phyloP scores from a whole-genome alignment of 2,329 filamentous ascomycete species.

The Fusarium denticulatum region DNA sequence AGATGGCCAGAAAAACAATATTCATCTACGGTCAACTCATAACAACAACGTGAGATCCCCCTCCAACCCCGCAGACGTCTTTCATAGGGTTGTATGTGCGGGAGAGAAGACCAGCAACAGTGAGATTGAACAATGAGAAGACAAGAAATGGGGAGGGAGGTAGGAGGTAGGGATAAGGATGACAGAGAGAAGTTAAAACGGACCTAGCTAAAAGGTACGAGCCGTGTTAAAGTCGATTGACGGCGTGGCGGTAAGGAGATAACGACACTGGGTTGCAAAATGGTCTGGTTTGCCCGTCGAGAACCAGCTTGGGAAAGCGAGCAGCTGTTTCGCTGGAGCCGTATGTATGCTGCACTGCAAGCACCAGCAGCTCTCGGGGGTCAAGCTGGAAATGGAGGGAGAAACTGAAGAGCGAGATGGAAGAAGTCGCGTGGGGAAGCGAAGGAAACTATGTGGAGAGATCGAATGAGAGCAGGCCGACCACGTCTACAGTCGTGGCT shows the following conservation, averaged over 20 bases:
- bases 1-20: slow-evolving; percentile 31
- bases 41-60: slow-evolving; percentile 39
- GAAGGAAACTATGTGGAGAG: slow-evolving; percentile 46
- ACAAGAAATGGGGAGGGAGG: slow-evolving; percentile 34
- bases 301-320: slow-evolving; percentile 38
- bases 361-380: slow-evolving; percentile 45
- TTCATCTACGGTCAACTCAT: slow-evolving; percentile 42
- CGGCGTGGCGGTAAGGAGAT: slow-evolving; percentile 45
- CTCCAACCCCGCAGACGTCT: slow-evolving; percentile 43
- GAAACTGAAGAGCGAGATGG: slow-evolving; percentile 46
- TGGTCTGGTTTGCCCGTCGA: slow-evolving; percentile 43
- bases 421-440: slow-evolving; percentile 50
- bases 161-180: slow-evolving; percentile 27
- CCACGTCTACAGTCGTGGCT: slow-evolving; percentile 53
- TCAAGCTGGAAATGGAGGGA: slow-evolving; percentile 45
- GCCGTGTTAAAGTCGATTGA: slow-evolving; percentile 34
- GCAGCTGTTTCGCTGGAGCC: slow-evolving; percentile 47
- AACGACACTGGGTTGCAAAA: slow-evolving; percentile 42
- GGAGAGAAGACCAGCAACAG: slow-evolving; percentile 28
- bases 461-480: slow-evolving; percentile 48
- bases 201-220: slow-evolving; percentile 43
- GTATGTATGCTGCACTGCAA: slow-evolving; percentile 49
- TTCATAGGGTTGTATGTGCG: slow-evolving; percentile 42
- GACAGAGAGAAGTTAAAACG: slow-evolving; percentile 40
- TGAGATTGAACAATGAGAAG: slow-evolving; percentile 29